These are phyloP conservation scores for Samsoniella hepiali DNA, from an alignment of 2,329 filamentous ascomycete genomes.

Conservation along the genomic window DNA sequence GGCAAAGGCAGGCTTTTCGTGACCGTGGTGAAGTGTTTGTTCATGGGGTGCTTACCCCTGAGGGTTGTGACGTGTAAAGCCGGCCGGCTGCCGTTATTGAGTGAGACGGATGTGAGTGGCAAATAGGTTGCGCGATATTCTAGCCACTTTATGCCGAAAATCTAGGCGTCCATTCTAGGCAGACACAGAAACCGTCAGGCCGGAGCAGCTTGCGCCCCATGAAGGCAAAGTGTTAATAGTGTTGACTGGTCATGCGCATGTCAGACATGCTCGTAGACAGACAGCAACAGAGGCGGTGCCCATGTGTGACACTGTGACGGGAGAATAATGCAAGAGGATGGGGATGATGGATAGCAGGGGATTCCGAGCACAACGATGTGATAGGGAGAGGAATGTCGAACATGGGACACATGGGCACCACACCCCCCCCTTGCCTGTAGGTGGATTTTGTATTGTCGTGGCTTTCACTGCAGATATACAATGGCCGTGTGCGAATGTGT, in stretches of 20 bases:
- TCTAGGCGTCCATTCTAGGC: not conserved
- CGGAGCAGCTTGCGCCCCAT: not conserved
- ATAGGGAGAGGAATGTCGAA: not conserved
- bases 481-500: not conserved
- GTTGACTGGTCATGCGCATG: not conserved
- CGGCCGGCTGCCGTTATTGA: not conserved
- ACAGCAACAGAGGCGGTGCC: not conserved
- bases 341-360: not conserved
- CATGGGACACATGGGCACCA: not conserved
- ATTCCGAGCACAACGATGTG: not conserved
- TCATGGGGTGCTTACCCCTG: constrained; percentile 10
- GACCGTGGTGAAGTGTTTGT: constrained; percentile 1
- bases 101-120: constrained; percentile 14
- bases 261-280: not conserved
- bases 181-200: not conserved
- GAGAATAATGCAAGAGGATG: not conserved
- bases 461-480: constrained; percentile 8
- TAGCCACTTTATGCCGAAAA: not conserved
- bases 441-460: constrained; percentile 13
- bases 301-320: not conserved
- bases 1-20: not conserved
- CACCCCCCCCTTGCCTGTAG: not conserved
- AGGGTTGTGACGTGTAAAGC: constrained; percentile 12
- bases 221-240: not conserved
- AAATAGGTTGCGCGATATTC: constrained; percentile 10